Evolutionary conservation across 140 eudicot species (phyloP).

Genomic region (Ambrosia hybrid): DNA sequence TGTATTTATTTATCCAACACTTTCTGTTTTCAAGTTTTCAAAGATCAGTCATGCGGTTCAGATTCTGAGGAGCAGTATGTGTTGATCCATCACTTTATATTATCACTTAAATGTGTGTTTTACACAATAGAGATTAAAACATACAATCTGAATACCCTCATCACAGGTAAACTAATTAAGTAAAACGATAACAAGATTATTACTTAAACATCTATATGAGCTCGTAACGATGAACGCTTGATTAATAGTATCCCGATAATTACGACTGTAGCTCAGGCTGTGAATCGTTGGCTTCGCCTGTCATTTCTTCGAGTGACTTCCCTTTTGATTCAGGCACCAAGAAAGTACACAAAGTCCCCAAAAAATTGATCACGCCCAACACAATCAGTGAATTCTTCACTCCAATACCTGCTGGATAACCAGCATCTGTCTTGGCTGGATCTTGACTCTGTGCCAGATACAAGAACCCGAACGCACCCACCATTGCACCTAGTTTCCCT

Average conservation of each 20-base stretch:
- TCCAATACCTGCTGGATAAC: conserved; percentile 90
- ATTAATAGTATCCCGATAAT: conserved; percentile 18
- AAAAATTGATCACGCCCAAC: conserved; percentile 57
- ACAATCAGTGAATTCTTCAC: conserved; percentile 65
- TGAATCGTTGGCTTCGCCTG: conserved; percentile 44
- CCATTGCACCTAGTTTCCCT: conserved; percentile 81
- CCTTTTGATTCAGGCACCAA: conserved; percentile 84
- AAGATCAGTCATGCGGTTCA: too few species aligned
- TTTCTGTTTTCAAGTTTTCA: too few species aligned
- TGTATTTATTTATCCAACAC: too few species aligned
- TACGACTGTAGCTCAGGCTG: conserved; percentile 17
- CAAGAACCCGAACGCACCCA: conserved; percentile 87
- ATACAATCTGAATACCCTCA: not conserved
- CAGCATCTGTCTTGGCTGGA: conserved; percentile 64
- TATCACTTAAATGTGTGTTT: not conserved
- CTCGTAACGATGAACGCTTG: not conserved
- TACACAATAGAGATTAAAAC: not conserved
- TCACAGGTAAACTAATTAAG: not conserved
- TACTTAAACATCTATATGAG: conserved; percentile 19
- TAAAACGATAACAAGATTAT: conserved; percentile 18
- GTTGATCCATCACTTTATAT: too few species aligned
- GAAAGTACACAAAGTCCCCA: conserved; percentile 71
- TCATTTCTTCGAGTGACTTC: conserved; percentile 76
- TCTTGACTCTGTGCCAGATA: conserved; percentile 77
- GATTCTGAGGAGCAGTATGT: too few species aligned